Evolutionary conservation across 2,329 filamentous ascomycete species (phyloP).

Genomic region (Cladophialophora psammophila): DNA sequence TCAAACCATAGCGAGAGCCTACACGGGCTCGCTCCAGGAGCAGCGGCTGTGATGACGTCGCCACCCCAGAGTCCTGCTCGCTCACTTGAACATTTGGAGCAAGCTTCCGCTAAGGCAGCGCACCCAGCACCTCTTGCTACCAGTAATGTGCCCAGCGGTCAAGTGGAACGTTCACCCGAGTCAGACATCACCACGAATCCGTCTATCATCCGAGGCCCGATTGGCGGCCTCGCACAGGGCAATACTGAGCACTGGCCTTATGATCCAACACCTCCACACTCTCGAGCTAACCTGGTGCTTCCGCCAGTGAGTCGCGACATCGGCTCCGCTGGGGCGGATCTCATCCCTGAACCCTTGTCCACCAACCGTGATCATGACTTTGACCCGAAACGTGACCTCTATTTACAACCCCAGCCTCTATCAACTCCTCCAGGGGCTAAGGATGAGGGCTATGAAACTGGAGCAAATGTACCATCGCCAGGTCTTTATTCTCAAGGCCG

Average conservation of each 20-base stretch:
- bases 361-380: constrained; percentile 50
- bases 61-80: constrained; percentile 60
- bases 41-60: constrained; percentile 53
- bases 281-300: constrained; percentile 46
- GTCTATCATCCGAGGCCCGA: constrained; percentile 78
- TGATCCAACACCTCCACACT: constrained; percentile 59
- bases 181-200: constrained; percentile 83
- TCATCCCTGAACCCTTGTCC: constrained; percentile 40
- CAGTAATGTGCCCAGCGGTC: constrained; percentile 23
- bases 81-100: constrained; percentile 23
- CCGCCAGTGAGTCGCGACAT: constrained; percentile 50
- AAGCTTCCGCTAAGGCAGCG: constrained; percentile 12
- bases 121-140: constrained; percentile 34
- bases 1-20: constrained; percentile 46
- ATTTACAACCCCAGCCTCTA: constrained; percentile 49
- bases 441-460: constrained; percentile 94
- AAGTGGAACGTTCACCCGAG: constrained; percentile 43
- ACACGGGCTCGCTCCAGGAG: constrained; percentile 48
- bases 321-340: constrained; percentile 54
- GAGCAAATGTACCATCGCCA: constrained; percentile 50
- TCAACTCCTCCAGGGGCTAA: constrained; percentile 67
- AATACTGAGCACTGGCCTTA: constrained; percentile 63
- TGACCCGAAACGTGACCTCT: constrained; percentile 44
- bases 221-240: constrained; percentile 63
- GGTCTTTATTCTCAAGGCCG: constrained; percentile 31